Evolutionary conservation across 148 eudicot species (phyloP).

Genomic region (Rhododendron williamsianum): DNA sequence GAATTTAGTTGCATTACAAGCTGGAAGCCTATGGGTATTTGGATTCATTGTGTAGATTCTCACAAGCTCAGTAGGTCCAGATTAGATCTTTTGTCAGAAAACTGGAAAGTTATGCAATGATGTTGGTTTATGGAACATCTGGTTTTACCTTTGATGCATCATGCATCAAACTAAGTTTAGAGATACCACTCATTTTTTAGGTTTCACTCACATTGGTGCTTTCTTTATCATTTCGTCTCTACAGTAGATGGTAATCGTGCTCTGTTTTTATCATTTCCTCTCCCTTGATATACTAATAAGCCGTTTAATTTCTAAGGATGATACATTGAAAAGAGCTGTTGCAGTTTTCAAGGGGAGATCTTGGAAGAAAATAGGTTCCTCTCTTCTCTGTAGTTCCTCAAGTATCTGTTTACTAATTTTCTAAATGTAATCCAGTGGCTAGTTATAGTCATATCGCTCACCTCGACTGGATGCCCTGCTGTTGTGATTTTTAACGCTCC

Average conservation of each 20-base stretch:
- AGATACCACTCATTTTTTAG: background rate
- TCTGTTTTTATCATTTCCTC: background rate
- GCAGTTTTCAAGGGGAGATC: slow-evolving; percentile 58
- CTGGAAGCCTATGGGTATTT: background rate
- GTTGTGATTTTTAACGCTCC: background rate
- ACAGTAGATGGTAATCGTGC: background rate
- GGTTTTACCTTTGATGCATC: background rate
- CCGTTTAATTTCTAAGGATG: slow-evolving; percentile 44
- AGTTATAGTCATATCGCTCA: background rate
- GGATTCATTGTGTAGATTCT: background rate
- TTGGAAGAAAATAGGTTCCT: slow-evolving; percentile 90
- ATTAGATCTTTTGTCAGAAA: background rate
- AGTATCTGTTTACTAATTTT: background rate
- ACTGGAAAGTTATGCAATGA: background rate
- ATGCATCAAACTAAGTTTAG: background rate
- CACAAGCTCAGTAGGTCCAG: background rate
- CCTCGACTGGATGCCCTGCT: background rate
- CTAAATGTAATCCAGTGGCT: background rate
- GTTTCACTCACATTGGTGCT: background rate
- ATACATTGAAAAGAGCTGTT: slow-evolving; percentile 77
- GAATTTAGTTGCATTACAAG: background rate
- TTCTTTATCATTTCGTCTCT: background rate
- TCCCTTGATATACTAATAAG: slow-evolving; percentile 10
- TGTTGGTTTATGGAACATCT: background rate
- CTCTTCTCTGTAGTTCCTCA: slow-evolving; percentile 3